Evolutionary conservation across 306 rosid genomes (phyloP).

Genomic region (Cajanus cajan): DNA sequence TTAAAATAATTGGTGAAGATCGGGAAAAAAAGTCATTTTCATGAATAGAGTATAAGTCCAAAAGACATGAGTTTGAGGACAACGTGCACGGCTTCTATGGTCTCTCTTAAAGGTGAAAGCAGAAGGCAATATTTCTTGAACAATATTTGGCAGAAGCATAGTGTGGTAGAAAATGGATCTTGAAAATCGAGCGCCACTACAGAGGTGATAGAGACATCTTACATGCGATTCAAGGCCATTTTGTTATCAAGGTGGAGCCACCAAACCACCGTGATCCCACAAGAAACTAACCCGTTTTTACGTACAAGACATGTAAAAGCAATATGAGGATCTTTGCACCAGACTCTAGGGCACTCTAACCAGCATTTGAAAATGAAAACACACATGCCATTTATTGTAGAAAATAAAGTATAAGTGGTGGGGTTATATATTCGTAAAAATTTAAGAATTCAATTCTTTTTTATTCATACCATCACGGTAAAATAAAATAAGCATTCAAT

Average conservation of each 20-base stretch:
- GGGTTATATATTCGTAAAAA: too few relatives aligned
- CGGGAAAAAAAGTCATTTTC: too few relatives aligned
- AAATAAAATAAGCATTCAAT: too few relatives aligned
- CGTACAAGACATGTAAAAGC: not conserved
- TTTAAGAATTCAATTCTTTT: too few relatives aligned
- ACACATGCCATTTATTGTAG: not conserved
- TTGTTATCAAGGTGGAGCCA: conserved; percentile 37
- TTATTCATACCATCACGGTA: too few relatives aligned
- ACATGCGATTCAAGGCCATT: conserved; percentile 26
- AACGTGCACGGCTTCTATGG: conserved; percentile 22
- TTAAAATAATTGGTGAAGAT: too few relatives aligned
- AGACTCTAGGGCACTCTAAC: not conserved
- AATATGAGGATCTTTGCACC: conserved; percentile 8
- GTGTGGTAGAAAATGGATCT: conserved; percentile 39
- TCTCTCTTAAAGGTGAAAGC: conserved; percentile 10
- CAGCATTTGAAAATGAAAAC: conserved; percentile 3
- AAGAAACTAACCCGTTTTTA: not conserved
- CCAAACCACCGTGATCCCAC: conserved; percentile 8
- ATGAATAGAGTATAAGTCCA: not conserved
- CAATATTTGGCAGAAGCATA: not conserved
- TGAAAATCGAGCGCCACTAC: conserved; percentile 18
- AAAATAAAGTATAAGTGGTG: not conserved
- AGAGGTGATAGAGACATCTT: conserved; percentile 31
- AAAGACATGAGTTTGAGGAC: not conserved
- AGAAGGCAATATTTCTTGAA: not conserved